These are phyloP conservation scores for Xylaria intraflava DNA, from an alignment of 495 filamentous ascomycete genomes.

Conservation along the genomic window DNA sequence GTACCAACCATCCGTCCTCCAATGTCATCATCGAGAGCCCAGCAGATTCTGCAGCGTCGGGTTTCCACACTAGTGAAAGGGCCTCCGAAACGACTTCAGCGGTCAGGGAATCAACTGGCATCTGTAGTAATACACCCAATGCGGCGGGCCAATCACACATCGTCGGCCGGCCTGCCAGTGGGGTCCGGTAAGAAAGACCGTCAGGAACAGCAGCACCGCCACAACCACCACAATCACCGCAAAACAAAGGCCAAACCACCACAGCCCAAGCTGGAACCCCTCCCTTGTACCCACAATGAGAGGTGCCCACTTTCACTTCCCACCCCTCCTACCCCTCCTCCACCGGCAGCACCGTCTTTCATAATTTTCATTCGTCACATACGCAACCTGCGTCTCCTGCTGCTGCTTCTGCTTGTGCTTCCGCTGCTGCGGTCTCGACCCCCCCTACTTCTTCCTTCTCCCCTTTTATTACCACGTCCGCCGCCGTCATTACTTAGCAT, in stretches of 20 bases:
- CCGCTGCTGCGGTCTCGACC: not conserved
- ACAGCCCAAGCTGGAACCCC: no score
- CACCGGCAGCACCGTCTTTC: slow-evolving; percentile 13
- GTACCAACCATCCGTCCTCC: not conserved
- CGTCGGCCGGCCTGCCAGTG: not conserved
- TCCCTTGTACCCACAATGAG: no score
- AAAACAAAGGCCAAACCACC: no score
- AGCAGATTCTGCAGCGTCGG: slow-evolving; percentile 11
- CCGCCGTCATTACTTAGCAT: slow-evolving; percentile 17
- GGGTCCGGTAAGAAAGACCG: not conserved
- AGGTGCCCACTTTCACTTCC: not conserved
- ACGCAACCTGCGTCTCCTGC: slow-evolving; percentile 13
- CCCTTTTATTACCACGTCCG: slow-evolving; percentile 28
- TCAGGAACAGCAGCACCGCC: slow-evolving; percentile 2
- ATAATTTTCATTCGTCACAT: slow-evolving; percentile 21
- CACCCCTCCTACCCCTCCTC: slow-evolving; percentile 4
- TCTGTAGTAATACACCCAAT: not conserved
- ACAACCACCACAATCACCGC: no score
- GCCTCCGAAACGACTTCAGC: slow-evolving; percentile 3
- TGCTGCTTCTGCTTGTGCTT: not conserved
- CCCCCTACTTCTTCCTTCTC: slow-evolving; percentile 20
- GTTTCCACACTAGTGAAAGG: not conserved
- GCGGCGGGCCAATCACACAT: slow-evolving; percentile 7
- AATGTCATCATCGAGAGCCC: slow-evolving; percentile 6
- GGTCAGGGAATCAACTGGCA: not conserved